Base-by-base conservation (phyloP, 2,329 filamentous ascomycete species). In the Nothomitra cinnamomea region DNA sequence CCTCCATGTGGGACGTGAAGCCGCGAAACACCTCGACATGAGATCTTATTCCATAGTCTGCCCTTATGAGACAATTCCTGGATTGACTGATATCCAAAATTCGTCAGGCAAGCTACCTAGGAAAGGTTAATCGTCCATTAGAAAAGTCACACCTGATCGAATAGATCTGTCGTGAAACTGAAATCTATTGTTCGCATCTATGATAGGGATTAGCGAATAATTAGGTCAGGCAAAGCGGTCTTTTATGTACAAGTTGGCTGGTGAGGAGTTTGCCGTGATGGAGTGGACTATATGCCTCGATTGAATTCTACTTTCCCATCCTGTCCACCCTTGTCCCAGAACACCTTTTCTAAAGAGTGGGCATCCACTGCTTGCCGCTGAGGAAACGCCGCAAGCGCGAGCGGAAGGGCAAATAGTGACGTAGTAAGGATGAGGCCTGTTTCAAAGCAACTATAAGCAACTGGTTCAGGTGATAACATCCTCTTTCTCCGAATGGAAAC, bases 301-400 rank as follows among this genome's bases (percentile, higher is more conserved):
- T 98, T 96, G 69, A 98, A 96, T 65, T 94, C 87, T n/a, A 98
- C 85, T 72, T 87, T 74, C 0, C 86, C 89, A 53, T 78, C 77
- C 58, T 83, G 77, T 0, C 89, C 90, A 32, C 87, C 89, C 54
- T 78, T 78, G 5, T 80, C 83, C 69, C 83, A 83, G 66, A 98
- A 96, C 68, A 95, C 86, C 58, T 83, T 74, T 73, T 96, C 92
- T 54, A 98, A 70, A 51, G 72, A 80, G 28, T 78, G 76, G 1
- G 85, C 88, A 58, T 75, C 77, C 42, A 96, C 84, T 58, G 79
- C 78, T 72, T 98, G 87, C 58, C 88, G 76, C 70, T 95, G 89
- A 2, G 92, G 92, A 70, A 98, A 98, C 1, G 87, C 87, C 7
- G 82, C 92, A 52, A 98, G 72, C 15, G 92, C 92, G 57, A 96